phyloP scores from a whole-genome alignment of 306 rosid genomes.

The Herpetospermum pedunculosum region DNA sequence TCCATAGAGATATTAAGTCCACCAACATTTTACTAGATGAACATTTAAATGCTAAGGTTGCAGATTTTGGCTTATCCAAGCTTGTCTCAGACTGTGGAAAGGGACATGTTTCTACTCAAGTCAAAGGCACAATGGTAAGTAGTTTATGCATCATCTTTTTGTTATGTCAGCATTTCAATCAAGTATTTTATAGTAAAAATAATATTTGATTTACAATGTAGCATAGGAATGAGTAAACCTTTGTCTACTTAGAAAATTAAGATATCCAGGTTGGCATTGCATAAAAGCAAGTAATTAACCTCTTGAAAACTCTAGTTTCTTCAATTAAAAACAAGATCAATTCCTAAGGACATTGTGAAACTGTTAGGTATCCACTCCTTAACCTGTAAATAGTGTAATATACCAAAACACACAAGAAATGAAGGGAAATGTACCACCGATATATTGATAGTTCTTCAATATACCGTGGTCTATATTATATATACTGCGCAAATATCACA shows the following conservation, averaged over 20 bases:
- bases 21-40: conserved; percentile 76
- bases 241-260: too few species aligned
- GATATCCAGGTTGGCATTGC: not conserved
- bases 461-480: too few species aligned
- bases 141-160: not conserved
- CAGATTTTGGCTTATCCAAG: conserved; percentile 95
- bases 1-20: conserved; percentile 87
- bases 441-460: too few species aligned
- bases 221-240: too few species aligned
- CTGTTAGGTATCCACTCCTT: too few species aligned
- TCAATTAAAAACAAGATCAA: not conserved
- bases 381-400: too few species aligned
- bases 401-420: too few species aligned
- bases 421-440: too few species aligned
- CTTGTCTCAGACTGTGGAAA: conserved; percentile 58
- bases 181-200: not conserved
- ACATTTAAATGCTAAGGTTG: conserved; percentile 72
- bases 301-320: not conserved
- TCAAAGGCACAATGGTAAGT: conserved; percentile 87
- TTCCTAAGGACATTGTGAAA: not conserved
- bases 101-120: conserved; percentile 93
- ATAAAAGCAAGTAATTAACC: not conserved
- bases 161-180: not conserved
- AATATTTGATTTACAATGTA: too few species aligned
- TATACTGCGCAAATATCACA: too few species aligned